Evolutionary conservation across 306 rosid species (phyloP).

Genomic region (Comarum palustre): DNA sequence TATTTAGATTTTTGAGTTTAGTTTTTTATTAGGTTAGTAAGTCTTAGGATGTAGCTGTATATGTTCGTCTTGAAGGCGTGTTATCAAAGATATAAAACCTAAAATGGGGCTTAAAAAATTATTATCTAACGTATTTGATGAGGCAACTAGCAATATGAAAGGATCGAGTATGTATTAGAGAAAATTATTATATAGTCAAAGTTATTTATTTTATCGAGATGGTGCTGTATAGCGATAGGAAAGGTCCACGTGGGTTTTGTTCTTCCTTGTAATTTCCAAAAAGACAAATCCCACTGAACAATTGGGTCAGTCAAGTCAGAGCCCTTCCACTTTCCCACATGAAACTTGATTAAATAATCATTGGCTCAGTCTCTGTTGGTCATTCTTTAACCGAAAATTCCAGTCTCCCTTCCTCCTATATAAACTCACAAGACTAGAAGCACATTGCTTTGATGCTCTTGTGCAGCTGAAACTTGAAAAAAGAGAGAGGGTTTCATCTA

Average conservation of each 20-base stretch:
- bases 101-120: too few species aligned
- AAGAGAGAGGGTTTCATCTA: conserved; percentile 5
- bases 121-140: too few species aligned
- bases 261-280: not conserved
- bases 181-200: too few species aligned
- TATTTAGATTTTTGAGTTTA: too few species aligned
- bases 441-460: not conserved
- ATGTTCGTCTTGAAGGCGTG: too few species aligned
- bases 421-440: not conserved
- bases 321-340: not conserved
- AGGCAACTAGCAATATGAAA: too few species aligned
- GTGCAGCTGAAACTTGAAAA: not conserved
- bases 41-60: too few species aligned
- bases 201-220: too few species aligned
- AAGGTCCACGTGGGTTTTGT: not conserved
- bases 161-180: too few species aligned
- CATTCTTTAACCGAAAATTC: not conserved
- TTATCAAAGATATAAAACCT: too few species aligned
- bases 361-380: not conserved
- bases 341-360: not conserved
- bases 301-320: not conserved
- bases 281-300: not conserved
- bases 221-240: too few species aligned
- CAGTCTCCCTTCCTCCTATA: not conserved
- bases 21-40: too few species aligned